Evolutionary conservation across 345 rosid genomes (phyloP).

Genomic region (Hibiscus tridactylites): DNA sequence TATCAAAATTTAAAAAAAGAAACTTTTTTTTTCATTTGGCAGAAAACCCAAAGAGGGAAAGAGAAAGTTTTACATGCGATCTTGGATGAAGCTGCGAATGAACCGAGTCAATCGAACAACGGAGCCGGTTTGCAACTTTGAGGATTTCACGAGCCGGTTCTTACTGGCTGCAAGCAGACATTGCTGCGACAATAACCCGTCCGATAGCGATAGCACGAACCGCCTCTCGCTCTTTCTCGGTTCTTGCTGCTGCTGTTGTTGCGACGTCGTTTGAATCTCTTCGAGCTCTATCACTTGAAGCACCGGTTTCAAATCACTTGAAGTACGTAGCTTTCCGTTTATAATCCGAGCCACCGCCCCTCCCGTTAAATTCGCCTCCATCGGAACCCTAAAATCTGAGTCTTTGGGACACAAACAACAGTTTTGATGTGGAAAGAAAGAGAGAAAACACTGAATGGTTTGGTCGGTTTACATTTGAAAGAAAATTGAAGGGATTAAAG

Average conservation of each 20-base stretch:
- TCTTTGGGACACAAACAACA: neutral
- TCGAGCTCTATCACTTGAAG: slow-evolving; percentile 34
- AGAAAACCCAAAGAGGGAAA: neutral
- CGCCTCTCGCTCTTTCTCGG: slow-evolving; percentile 25
- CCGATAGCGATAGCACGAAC: slow-evolving; percentile 50
- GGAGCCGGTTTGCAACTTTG: slow-evolving; percentile 48
- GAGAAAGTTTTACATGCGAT: slow-evolving; percentile 37
- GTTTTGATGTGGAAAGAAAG: neutral
- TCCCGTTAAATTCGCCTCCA: slow-evolving; percentile 46
- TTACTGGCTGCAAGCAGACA: slow-evolving; percentile 61
- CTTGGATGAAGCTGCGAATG: slow-evolving; percentile 48
- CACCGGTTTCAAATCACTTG: slow-evolving; percentile 14
- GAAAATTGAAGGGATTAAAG: neutral
- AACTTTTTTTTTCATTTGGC: neutral
- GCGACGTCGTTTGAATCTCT: slow-evolving; percentile 14
- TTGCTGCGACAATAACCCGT: slow-evolving; percentile 49
- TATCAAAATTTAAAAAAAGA: neutral
- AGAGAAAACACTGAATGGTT: neutral
- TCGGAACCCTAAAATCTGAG: neutral
- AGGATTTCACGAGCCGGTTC: slow-evolving; percentile 40
- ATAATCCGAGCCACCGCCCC: slow-evolving; percentile 49
- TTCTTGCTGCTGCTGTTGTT: slow-evolving; percentile 1
- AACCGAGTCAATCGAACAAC: slow-evolving; percentile 42
- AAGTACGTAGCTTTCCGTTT: slow-evolving; percentile 33
- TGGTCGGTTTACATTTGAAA: neutral